A percentile compares a stretch with the other conserved stretches of the same genome.
Evolutionary conservation across 1,284 basidiomycete species (phyloP).

Genomic region (Cryptococcus sp.): DNA sequence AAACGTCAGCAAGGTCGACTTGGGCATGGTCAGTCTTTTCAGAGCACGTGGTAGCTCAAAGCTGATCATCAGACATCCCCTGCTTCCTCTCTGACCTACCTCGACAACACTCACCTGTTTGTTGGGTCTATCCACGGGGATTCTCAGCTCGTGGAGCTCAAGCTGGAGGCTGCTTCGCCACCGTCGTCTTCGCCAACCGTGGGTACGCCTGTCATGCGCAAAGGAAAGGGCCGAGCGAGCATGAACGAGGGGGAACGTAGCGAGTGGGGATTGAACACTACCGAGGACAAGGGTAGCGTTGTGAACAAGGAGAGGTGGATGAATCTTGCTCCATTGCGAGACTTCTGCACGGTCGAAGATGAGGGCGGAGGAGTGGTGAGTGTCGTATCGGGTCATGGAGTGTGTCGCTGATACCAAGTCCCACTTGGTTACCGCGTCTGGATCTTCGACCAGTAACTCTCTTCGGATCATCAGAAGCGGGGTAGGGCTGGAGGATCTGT

Average conservation of each 20-base stretch:
- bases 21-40: slow-evolving; percentile 63
- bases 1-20: slow-evolving; percentile 56
- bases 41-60: background rate
- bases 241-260: slow-evolving; percentile 48
- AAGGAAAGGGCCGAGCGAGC: slow-evolving; percentile 31
- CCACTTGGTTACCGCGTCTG: slow-evolving; percentile 84
- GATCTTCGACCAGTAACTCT: slow-evolving; percentile 72
- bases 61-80: slow-evolving; percentile 67
- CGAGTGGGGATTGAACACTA: slow-evolving; percentile 43
- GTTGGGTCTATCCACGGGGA: slow-evolving; percentile 78
- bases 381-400: too few species aligned
- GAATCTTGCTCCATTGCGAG: slow-evolving; percentile 83
- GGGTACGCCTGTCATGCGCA: slow-evolving; percentile 43
- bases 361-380: slow-evolving; percentile 69
- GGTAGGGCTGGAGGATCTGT: slow-evolving; percentile 69
- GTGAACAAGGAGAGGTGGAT: slow-evolving; percentile 61
- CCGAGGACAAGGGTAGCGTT: slow-evolving; percentile 41
- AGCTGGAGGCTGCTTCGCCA: slow-evolving; percentile 13
- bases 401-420: slow-evolving; percentile 54
- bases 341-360: slow-evolving; percentile 70
- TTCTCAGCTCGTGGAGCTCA: slow-evolving; percentile 62
- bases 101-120: slow-evolving; percentile 69
- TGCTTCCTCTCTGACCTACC: slow-evolving; percentile 66
- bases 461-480: slow-evolving; percentile 78
- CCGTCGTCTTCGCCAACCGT: slow-evolving; percentile 8